These are phyloP conservation scores for Blastosporella zonata DNA, from an alignment of 1,284 basidiomycete species.

Conservation along the genomic window DNA sequence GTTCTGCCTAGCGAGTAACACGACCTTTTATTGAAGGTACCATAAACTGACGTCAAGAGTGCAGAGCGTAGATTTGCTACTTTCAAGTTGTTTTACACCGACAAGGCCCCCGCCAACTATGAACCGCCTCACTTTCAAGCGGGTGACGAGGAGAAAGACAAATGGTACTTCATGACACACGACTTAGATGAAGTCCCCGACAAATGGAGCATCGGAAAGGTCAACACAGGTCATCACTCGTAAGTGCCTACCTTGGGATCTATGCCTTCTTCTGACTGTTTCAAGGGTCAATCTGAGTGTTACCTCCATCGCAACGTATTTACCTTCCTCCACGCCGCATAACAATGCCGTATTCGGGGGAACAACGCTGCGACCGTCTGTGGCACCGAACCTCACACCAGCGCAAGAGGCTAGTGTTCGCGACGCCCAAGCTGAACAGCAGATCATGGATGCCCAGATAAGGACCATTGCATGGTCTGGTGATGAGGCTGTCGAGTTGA, in stretches of 20 bases:
- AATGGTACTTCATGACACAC: conserved; percentile 77
- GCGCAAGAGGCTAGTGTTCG: conserved; percentile 52
- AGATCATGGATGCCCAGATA: conserved; percentile 42
- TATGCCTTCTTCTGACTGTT: conserved; percentile 11
- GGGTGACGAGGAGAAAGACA: conserved; percentile 64
- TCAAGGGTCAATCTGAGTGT: conserved; percentile 64
- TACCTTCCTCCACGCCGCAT: conserved; percentile 62
- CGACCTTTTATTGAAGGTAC: background rate
- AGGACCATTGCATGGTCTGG: conserved; percentile 50
- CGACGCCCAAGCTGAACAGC: conserved; percentile 52
- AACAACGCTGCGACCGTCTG: conserved; percentile 31
- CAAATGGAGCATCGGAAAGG: conserved; percentile 59
- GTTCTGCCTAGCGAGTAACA: conserved; percentile 59
- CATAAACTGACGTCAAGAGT: background rate
- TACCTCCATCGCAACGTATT: conserved; percentile 65
- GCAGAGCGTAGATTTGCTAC: conserved; percentile 75
- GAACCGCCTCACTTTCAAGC: conserved; percentile 73
- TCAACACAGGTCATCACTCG: conserved; percentile 72
- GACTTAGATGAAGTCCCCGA: conserved; percentile 65
- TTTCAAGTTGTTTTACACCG: conserved; percentile 81
- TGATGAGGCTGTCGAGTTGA: conserved; percentile 38
- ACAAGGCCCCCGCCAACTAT: conserved; percentile 71
- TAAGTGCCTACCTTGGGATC: conserved; percentile 28
- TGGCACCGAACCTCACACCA: conserved; percentile 44
- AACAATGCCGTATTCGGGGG: conserved; percentile 59